A percentile compares a stretch with the other conserved stretches of the same genome.
Evolutionary conservation across 73 alveolate species (phyloP).

Genomic region (Paramecium caudatum): DNA sequence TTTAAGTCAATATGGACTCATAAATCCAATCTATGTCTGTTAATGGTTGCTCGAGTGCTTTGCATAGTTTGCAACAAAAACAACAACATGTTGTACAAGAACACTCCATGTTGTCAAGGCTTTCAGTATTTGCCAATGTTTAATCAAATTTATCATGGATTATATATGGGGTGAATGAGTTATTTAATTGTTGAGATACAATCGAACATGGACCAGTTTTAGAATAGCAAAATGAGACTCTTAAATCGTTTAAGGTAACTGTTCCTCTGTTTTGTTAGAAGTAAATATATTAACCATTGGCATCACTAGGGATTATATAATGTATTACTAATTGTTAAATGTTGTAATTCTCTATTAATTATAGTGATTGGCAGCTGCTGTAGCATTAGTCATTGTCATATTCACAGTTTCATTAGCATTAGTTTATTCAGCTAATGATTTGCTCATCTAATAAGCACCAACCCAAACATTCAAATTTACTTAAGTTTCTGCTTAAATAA

Average conservation of each 20-base stretch:
- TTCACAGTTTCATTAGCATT: not conserved
- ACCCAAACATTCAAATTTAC: not conserved
- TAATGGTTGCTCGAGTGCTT: not conserved
- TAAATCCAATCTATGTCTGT: slow-evolving; percentile 30
- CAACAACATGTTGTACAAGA: slow-evolving; percentile 25
- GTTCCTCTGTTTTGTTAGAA: not conserved
- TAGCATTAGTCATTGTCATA: not conserved
- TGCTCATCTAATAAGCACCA: slow-evolving; percentile 39
- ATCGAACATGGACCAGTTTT: slow-evolving; percentile 13
- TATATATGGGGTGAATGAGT: not conserved
- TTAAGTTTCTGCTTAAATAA: not conserved
- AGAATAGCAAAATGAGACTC: not conserved
- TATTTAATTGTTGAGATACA: not conserved
- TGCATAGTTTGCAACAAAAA: not conserved
- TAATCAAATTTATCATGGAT: slow-evolving; percentile 43
- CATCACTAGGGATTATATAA: not conserved
- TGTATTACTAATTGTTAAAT: not conserved
- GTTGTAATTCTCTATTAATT: not conserved
- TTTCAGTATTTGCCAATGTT: not conserved
- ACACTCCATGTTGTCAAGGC: not conserved
- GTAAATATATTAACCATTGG: not conserved
- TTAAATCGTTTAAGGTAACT: not conserved
- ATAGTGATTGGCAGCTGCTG: not conserved
- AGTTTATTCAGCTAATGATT: not conserved
- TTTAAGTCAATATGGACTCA: not conserved